Percentiles rank a stretch among this genome's conserved stretches.
Evolutionary conservation across 495 filamentous ascomycete genomes (phyloP).

Genomic region (Pyrenula aspistea): DNA sequence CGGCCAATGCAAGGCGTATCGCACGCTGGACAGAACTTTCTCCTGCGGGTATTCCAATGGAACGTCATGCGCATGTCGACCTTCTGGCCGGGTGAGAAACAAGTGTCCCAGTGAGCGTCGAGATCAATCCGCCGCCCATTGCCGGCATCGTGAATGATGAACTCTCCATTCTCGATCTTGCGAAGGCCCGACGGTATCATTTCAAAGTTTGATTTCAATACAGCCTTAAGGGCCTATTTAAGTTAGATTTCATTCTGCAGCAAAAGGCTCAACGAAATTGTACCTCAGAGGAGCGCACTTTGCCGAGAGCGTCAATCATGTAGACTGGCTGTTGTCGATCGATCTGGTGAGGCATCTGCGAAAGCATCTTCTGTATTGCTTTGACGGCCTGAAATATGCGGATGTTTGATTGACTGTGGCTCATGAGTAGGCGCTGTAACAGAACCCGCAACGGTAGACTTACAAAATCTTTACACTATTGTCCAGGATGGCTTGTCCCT

Average conservation of each 20-base stretch:
- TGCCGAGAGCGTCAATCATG: slow-evolving; percentile 16
- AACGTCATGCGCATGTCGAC: slow-evolving; percentile 23
- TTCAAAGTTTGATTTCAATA: slow-evolving; percentile 10
- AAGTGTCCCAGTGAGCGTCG: slow-evolving; percentile 8
- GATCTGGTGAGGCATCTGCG: slow-evolving; percentile 13
- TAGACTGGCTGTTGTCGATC: slow-evolving; percentile 21
- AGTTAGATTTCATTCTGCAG: too few species aligned
- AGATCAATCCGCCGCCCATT: slow-evolving; percentile 12
- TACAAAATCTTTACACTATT: too few species aligned
- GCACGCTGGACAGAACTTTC: too few species aligned
- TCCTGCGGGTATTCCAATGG: too few species aligned
- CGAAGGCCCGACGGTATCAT: slow-evolving; percentile 4
- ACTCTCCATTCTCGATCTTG: slow-evolving; percentile 11
- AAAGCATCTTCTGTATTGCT: slow-evolving; percentile 13
- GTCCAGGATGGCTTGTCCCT: too few species aligned
- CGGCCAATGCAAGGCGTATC: too few species aligned
- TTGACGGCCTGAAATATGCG: slow-evolving; percentile 13
- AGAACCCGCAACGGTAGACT: too few species aligned
- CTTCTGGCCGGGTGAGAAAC: slow-evolving; percentile 12
- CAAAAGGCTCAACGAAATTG: slow-evolving; percentile 14
- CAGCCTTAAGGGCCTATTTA: slow-evolving; percentile 8
- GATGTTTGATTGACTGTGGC: slow-evolving; percentile 11
- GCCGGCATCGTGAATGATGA: slow-evolving; percentile 12
- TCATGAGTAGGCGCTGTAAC: too few species aligned
- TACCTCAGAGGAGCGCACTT: slow-evolving; percentile 12